These are phyloP conservation scores for Apophysomyces trapeziformis DNA, from an alignment of 371 early-diverging fungal species.

Conservation along the genomic window DNA sequence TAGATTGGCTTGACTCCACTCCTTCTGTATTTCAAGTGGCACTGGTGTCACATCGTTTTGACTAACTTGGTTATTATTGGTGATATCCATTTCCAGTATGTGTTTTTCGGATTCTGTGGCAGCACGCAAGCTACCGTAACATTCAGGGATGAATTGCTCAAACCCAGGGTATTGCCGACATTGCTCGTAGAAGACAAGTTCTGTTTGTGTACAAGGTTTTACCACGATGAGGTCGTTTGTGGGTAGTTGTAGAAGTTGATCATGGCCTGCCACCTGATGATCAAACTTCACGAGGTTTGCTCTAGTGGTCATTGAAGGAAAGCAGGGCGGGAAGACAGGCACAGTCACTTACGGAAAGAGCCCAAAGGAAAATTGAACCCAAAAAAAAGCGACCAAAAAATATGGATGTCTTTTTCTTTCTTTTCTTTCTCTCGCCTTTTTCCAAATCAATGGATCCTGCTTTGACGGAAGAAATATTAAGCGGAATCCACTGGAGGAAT, in stretches of 20 bases:
- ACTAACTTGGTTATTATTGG: conserved; percentile 10
- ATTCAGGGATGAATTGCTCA: conserved; percentile 67
- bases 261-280: conserved; percentile 77
- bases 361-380: neutral
- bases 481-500: conserved; percentile 35
- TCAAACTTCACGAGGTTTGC: conserved; percentile 34
- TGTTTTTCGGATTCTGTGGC: conserved; percentile 39
- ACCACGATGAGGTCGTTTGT: conserved; percentile 63
- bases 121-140: conserved; percentile 64
- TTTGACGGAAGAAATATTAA: conserved; percentile 27
- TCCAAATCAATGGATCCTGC: conserved; percentile 15
- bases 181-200: conserved; percentile 70
- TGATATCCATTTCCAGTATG: conserved; percentile 24
- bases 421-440: neutral
- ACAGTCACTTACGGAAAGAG: neutral
- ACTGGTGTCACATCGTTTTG: conserved; percentile 14
- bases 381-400: neutral
- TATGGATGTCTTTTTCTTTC: neutral
- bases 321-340: neutral
- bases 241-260: conserved; percentile 53
- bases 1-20: neutral
- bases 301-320: conserved; percentile 9
- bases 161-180: conserved; percentile 58
- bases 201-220: conserved; percentile 64
- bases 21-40: conserved; percentile 9